phyloP scores from a whole-genome alignment of 2,329 filamentous ascomycete species.

The Colletotrichum cordylinicola region DNA sequence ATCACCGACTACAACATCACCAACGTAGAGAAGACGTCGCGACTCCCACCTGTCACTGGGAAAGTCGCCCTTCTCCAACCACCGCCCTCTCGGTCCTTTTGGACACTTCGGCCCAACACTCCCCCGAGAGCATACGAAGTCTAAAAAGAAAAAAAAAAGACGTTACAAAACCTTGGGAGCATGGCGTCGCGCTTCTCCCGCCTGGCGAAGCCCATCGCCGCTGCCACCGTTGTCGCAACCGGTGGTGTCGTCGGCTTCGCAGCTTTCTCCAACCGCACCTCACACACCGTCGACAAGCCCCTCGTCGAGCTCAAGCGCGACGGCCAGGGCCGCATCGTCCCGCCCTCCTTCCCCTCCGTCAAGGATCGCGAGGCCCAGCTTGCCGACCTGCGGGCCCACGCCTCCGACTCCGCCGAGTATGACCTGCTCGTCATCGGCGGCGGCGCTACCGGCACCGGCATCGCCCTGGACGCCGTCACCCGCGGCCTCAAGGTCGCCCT shows the following conservation, averaged over 20 bases:
- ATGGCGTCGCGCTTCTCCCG: constrained; percentile 42
- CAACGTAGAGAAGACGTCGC: background rate
- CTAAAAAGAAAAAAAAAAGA: background rate
- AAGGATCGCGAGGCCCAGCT: constrained; percentile 43
- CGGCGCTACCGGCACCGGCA: constrained; percentile 80
- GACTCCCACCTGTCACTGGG: background rate
- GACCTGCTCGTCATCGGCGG: constrained; percentile 82
- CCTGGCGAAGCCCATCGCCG: constrained; percentile 39
- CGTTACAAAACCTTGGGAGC: background rate
- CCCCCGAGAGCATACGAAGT: background rate
- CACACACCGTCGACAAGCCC: constrained; percentile 35
- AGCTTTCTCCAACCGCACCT: constrained; percentile 30
- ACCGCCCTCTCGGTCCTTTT: background rate
- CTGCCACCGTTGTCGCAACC: constrained; percentile 28
- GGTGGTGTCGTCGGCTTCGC: constrained; percentile 36
- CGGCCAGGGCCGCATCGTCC: constrained; percentile 38
- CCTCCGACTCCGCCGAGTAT: constrained; percentile 61
- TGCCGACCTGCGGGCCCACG: constrained; percentile 41
- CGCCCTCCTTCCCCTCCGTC: constrained; percentile 39
- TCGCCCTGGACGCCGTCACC: constrained; percentile 82
- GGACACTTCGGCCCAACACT: constrained; percentile 1
- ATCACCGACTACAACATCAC: background rate
- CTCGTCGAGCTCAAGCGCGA: constrained; percentile 41
- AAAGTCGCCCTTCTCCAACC: background rate
- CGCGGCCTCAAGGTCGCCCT: constrained; percentile 80